Percentiles rank a stretch among this genome's conserved stretches.
Evolutionary conservation across 2,329 filamentous ascomycete genomes (phyloP).

Genomic region (Tetracladium maxilliforme): DNA sequence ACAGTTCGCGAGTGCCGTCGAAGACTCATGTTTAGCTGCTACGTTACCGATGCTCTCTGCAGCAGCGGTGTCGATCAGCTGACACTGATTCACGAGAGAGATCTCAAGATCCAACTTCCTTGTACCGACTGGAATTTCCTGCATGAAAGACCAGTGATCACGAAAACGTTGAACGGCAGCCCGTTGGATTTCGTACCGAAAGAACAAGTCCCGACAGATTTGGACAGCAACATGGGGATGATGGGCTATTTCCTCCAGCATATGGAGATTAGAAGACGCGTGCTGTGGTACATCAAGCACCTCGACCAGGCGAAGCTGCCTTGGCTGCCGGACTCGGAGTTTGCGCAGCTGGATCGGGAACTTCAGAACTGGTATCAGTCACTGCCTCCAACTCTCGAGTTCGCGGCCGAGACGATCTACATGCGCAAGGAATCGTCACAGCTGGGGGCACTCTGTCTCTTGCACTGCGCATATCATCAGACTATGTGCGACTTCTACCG

Average conservation of each 20-base stretch:
- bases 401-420: slow-evolving; percentile 27
- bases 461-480: slow-evolving; percentile 32
- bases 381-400: slow-evolving; percentile 27
- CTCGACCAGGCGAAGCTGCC: too few relatives aligned
- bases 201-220: slow-evolving; percentile 1
- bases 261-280: slow-evolving; percentile 2
- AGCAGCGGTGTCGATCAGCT: slow-evolving; percentile 16
- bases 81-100: slow-evolving; percentile 12
- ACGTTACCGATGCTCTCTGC: slow-evolving; percentile 13
- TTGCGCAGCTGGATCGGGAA: slow-evolving; percentile 23
- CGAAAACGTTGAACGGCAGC: slow-evolving; percentile 11
- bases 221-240: slow-evolving; percentile 1
- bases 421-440: slow-evolving; percentile 29
- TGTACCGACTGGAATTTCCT: slow-evolving; percentile 15
- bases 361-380: slow-evolving; percentile 23
- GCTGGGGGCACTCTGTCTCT: slow-evolving; percentile 25
- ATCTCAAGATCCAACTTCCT: slow-evolving; percentile 12
- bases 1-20: slow-evolving; percentile 13
- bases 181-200: slow-evolving; percentile 6
- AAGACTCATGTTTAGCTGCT: slow-evolving; percentile 16
- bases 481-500: slow-evolving; percentile 29
- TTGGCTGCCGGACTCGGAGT: slow-evolving; percentile 26
- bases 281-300: slow-evolving; percentile 2
- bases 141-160: slow-evolving; percentile 12
- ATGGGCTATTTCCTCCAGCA: slow-evolving; percentile 1